Percentiles rank a stretch among this genome's conserved stretches.
Conservation (phyloP, 1,284 basidiomycete species). For the Vanrija humicola region DNA sequence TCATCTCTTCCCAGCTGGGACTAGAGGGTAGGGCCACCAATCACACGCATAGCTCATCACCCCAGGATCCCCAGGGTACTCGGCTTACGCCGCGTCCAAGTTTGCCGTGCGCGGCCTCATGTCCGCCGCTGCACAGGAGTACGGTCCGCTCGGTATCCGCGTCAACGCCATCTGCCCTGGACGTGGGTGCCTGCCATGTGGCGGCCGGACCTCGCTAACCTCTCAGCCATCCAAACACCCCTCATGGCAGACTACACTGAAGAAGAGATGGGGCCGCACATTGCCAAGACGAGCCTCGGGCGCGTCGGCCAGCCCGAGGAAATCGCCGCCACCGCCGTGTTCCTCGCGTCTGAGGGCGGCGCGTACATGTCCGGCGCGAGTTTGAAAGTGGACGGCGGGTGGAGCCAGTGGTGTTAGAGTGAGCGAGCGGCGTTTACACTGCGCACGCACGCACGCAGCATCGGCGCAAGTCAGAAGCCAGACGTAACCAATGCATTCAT, state of each 20-base stretch:
- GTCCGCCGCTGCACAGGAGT: slow-evolving; percentile 24
- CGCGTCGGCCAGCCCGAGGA: slow-evolving; percentile 26
- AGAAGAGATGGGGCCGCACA: slow-evolving; percentile 10
- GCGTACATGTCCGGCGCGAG: no score
- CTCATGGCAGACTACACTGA: slow-evolving; percentile 10
- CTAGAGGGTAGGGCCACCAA: slow-evolving; percentile 1
- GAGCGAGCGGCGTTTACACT: no score
- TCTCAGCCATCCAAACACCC: slow-evolving; percentile 17
- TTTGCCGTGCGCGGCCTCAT: slow-evolving; percentile 32
- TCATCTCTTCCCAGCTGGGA: slow-evolving; percentile 27
- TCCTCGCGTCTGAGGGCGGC: slow-evolving; percentile 6
- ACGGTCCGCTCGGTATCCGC: slow-evolving; percentile 25
- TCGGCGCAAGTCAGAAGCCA: no score
- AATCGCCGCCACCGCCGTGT: slow-evolving; percentile 20
- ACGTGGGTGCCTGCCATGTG: slow-evolving; percentile 3
- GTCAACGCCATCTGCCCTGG: slow-evolving; percentile 29
- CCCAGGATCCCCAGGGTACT: slow-evolving; percentile 4
- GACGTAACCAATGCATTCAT: no score
- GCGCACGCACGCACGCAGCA: no score
- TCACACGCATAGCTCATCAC: not conserved
- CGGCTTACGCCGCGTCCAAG: slow-evolving; percentile 27
- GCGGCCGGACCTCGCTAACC: not conserved
- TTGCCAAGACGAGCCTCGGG: slow-evolving; percentile 10
- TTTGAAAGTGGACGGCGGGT: no score
- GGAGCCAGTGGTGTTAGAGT: no score